Evolutionary conservation across 441 rosid genomes (phyloP), one percentile per base, ranked within the genome.

Genomic region (Metrosideros polymorpha): DNA sequence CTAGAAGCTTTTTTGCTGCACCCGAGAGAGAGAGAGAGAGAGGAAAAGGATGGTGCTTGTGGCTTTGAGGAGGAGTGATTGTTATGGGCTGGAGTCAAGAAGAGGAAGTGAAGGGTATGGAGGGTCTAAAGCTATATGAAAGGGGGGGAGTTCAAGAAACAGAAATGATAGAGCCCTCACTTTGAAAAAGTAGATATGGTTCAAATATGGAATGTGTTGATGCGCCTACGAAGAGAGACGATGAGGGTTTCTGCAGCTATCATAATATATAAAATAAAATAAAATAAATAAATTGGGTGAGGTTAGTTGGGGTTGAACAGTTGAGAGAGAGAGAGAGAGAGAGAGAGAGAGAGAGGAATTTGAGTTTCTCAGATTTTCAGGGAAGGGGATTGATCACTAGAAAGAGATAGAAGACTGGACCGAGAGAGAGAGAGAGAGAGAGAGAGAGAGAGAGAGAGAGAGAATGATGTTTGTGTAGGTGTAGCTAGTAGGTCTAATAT

Each of bases 381-480:
- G 86, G 83, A 91, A 57, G 90, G 85, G 85, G 91, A 86, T 86
- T 84, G 91, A 87, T 90, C 87, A 66, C 27, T 86, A 50, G 82
- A 71, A 7, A 54, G 57, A 87, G 76, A 50, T 66, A 76, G 84
- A 85, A 52, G 98, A 95, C 96, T 91, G 91, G 92, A 86, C 86
- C 76, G 2, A 51, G 66, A 51, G 51, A 27, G n/a, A 27, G 84
- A 53, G 57, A 13, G 53, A 39, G 83, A 79, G 51, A 24, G 83
- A 79, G 83, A 39, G 53, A 49, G 51, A 50, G 51, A 82, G n/a
- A 79, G 32, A 35, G 61, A 83, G 85, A 85, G 57, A 29, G 82
- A 43, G 83, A 50, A 17, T 59, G 83, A 66, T n/a, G 42, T 54
- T 9, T 35, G 77, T 4, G 27, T 35, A 66, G 77, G n/a, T 35